A percentile compares a stretch with the other conserved stretches of the same genome.
Evolutionary conservation across 108 stramenopile species (phyloP).

Genomic region (Cylindrotheca closterium): DNA sequence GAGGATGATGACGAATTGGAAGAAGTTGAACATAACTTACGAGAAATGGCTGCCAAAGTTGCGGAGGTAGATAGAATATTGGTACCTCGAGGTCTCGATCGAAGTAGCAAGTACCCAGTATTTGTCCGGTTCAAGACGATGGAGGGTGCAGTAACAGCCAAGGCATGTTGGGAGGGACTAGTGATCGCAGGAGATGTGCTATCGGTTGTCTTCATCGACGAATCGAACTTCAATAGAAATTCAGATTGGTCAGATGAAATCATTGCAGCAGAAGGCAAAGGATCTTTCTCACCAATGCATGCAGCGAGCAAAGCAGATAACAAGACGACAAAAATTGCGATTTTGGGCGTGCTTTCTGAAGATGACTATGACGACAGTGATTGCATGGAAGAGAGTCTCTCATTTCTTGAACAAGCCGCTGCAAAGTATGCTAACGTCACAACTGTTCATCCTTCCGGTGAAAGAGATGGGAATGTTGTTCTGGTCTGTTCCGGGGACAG

Average conservation of each 20-base stretch:
- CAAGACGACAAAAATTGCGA: slow-evolving; percentile 19
- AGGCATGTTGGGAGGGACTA: slow-evolving; percentile 62
- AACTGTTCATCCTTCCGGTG: background rate
- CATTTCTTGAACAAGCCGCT: slow-evolving; percentile 51
- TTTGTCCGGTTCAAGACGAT: slow-evolving; percentile 51
- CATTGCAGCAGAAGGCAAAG: slow-evolving; percentile 7
- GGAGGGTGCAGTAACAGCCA: slow-evolving; percentile 54
- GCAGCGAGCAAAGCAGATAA: background rate
- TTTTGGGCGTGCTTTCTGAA: slow-evolving; percentile 55
- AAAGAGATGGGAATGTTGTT: slow-evolving; percentile 3
- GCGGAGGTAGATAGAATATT: slow-evolving; percentile 51
- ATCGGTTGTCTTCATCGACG: slow-evolving; percentile 15
- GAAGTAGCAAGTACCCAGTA: slow-evolving; percentile 25
- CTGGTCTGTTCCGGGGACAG: slow-evolving; percentile 2
- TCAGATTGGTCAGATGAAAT: slow-evolving; percentile 9
- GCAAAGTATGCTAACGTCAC: slow-evolving; percentile 1
- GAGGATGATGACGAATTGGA: slow-evolving; percentile 81
- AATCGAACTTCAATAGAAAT: background rate
- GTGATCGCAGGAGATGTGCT: slow-evolving; percentile 52
- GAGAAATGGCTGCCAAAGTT: slow-evolving; percentile 61
- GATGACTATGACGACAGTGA: slow-evolving; percentile 76
- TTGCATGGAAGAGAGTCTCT: slow-evolving; percentile 62
- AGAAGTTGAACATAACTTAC: slow-evolving; percentile 64
- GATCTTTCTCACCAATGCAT: background rate
- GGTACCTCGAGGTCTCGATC: slow-evolving; percentile 40